A percentile compares a stretch with the other conserved stretches of the same genome.
These are phyloP conservation scores for Herpotrichia juniperi DNA, from an alignment of 2,329 filamentous ascomycete species.

Conservation along the genomic window DNA sequence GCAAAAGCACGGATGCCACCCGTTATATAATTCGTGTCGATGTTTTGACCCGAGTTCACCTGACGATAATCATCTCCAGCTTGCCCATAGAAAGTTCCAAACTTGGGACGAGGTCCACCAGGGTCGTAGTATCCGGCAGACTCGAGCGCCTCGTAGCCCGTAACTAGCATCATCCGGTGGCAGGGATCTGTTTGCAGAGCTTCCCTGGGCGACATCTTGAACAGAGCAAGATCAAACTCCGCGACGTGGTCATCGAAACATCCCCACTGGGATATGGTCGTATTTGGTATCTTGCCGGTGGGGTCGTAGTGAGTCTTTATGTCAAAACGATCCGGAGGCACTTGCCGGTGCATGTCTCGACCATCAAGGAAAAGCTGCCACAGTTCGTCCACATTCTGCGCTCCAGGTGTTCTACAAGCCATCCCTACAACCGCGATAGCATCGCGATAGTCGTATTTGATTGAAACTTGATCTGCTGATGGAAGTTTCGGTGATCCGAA, in stretches of 20 bases:
- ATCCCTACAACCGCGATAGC: neutral
- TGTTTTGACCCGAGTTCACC: slow-evolving; percentile 45
- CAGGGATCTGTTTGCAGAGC: slow-evolving; percentile 22
- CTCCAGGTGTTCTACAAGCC: neutral
- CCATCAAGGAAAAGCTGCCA: slow-evolving; percentile 46
- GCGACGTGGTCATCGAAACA: slow-evolving; percentile 15
- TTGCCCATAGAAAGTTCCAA: slow-evolving; percentile 36
- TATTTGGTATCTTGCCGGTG: neutral
- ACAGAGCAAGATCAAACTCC: slow-evolving; percentile 23
- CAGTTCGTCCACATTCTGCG: slow-evolving; percentile 32
- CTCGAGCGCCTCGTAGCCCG: slow-evolving; percentile 27
- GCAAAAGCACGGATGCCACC: slow-evolving; percentile 13
- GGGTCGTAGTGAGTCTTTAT: slow-evolving; percentile 23
- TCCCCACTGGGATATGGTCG: slow-evolving; percentile 1
- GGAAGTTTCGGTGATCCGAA: neutral
- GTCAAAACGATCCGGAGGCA: slow-evolving; percentile 32
- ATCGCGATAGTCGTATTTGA: neutral
- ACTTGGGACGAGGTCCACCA: slow-evolving; percentile 3
- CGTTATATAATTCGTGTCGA: slow-evolving; percentile 8
- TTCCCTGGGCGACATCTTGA: slow-evolving; percentile 28
- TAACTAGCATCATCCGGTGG: slow-evolving; percentile 19
- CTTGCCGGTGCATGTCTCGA: slow-evolving; percentile 31
- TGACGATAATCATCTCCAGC: slow-evolving; percentile 32
- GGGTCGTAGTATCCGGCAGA: slow-evolving; percentile 22
- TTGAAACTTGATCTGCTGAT: neutral